Base-by-base conservation (phyloP, 2,329 filamentous ascomycete species). In the Ascochyta clinopodiicola region DNA sequence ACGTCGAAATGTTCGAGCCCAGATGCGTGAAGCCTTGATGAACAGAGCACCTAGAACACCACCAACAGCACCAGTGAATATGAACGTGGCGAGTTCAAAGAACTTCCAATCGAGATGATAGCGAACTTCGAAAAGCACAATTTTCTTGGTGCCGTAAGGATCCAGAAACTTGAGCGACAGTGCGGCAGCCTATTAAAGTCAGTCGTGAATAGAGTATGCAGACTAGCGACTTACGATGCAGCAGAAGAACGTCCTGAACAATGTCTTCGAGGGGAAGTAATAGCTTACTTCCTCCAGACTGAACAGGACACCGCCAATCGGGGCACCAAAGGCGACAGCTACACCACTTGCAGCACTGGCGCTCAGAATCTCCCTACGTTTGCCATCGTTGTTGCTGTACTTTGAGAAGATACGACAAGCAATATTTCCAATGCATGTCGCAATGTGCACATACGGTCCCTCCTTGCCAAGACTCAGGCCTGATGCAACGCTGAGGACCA, bases 191-290 rank as follows among this genome's bases (percentile, higher is more conserved):
- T 78, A 42, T 4, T 1, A 0, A 3, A 4, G 22, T 57, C 15
- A 57, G 37, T 21, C 8, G 13, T 15, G 6, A 15, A 22, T 3
- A 12, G 37, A 10, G 10, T 21, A 19, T 8, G 19, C 3, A 34
- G 13, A 4, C 6, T n/a, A 6, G 10, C 0, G 24, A 76, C 78
- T 72, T 74, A 90, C 88, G 66, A 98, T 98, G 76, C 94, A 98
- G 80, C 94, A 98, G 77, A 98, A 98, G 76, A 99, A 99, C 0
- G 95, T 98, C 48, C 95, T 84, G 79, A 99, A 99, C 8, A 99
- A 84, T 0, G 94, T 98, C 79, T 99, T 98, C 6, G 94, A 92
- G 0, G 95, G 94, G 74, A 98, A 98, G 76, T 98, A 98, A 76
- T 98, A 98, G 64, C 91, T 88, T 59, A 98, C 93, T 82, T 98